Evolutionary conservation across 1,284 basidiomycete genomes (phyloP).

Genomic region (Ganoderma boninense): DNA sequence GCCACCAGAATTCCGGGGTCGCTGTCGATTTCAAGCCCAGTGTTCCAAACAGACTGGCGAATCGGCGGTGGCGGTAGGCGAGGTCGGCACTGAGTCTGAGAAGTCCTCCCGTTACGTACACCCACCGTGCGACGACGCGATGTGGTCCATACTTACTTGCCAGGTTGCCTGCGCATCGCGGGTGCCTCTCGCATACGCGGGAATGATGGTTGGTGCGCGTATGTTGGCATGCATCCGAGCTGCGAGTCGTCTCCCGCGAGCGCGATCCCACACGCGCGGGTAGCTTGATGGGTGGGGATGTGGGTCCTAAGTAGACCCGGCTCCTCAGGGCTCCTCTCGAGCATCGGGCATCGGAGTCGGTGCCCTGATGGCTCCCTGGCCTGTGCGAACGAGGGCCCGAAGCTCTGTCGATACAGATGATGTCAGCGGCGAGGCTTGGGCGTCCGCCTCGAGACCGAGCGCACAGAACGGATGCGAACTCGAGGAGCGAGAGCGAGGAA

Average conservation of each 20-base stretch:
- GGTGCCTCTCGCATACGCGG: neutral
- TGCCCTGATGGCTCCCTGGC: neutral
- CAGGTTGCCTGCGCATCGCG: neutral
- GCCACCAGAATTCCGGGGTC: constrained; percentile 16
- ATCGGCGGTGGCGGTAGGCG: constrained; percentile 11
- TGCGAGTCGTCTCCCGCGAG: neutral
- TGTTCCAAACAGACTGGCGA: neutral
- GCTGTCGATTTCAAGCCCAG: constrained; percentile 7
- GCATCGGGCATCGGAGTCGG: neutral
- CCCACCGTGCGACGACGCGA: constrained; percentile 3
- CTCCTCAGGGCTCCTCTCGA: neutral
- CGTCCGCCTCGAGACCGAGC: neutral
- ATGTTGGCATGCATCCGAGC: neutral
- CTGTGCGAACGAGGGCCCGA: neutral
- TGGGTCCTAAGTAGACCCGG: neutral
- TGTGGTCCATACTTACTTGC: neutral
- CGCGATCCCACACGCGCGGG: neutral
- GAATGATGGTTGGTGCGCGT: neutral
- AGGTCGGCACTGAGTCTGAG: constrained; percentile 14
- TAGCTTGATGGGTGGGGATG: neutral
- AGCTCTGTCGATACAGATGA: neutral
- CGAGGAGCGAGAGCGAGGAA: neutral
- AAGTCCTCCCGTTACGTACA: neutral
- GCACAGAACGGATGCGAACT: neutral
- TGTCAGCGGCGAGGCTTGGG: neutral